Evolutionary conservation across 768 basidiomycete genomes (phyloP), one percentile per base, ranked within the genome.

Genomic region (Hypholoma fasciculare): DNA sequence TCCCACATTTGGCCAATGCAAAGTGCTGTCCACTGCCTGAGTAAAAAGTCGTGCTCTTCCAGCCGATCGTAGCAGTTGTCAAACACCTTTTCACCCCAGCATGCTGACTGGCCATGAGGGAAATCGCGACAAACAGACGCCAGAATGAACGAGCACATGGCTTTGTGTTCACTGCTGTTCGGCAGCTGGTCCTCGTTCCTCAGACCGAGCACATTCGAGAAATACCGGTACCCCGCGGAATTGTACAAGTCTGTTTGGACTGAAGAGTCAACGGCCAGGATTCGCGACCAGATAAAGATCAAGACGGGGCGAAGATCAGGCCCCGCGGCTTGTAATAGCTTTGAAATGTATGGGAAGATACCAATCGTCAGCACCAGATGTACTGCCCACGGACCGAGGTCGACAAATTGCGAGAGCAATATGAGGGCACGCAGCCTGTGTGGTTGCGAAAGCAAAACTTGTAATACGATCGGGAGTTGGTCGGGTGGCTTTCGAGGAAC

Each of bases 251-350:
- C 96, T 17, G 87, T 82, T 69, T 98, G 96, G 50, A 96, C 96
- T 5, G 89, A 85, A 1, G 88, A 87, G 70, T 98, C 96, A n/a
- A 98, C 94, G 1, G 96, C 96, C 27, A 98, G 83, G 61, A 99
- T 98, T 19, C 97, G 85, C 2, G 96, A 92, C 97, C 97, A 98
- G 58, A 99, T 98, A 77, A 98, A 99, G 62, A 98, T 98, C 19
- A 99, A 80, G 8, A 98, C 96, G 0, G 97, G 97, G 26, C 94
- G 90, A n/a, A 98, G 82, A 65, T 98, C 96, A 63, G 89, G 88
- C 1, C 95, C 92, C 0, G 95, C 94, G 0, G 96, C 95, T 72
- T 97, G 95, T 7, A 99, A 82, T 5, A 99, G 83, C 67, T 97
- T 96, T 56, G 94, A 92, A 51, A 98, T 98, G 70, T 98, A 99